Percentiles rank a stretch among this genome's conserved stretches.
These are phyloP conservation scores for Barbarea vulgaris DNA, from an alignment of 345 rosid genomes.

Conservation along the genomic window DNA sequence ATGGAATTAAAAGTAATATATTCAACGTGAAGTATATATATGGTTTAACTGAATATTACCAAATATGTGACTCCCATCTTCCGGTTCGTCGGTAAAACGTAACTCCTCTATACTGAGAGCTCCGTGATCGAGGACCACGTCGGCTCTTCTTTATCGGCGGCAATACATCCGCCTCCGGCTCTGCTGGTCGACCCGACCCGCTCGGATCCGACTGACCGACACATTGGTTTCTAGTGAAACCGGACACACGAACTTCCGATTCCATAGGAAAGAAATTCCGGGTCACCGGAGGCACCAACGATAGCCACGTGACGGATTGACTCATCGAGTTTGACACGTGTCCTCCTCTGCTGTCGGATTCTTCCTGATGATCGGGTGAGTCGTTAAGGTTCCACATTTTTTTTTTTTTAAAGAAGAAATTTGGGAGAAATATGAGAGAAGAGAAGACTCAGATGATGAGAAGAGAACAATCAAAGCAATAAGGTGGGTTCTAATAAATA, in stretches of 20 bases:
- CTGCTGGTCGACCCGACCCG: constrained; percentile 40
- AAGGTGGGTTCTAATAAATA: constrained; percentile 16
- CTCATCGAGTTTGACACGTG: constrained; percentile 51
- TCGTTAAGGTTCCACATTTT: constrained; percentile 45
- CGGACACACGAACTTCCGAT: constrained; percentile 16
- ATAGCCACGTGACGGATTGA: constrained; percentile 9
- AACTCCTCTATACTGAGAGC: constrained; percentile 97
- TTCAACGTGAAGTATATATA: not conserved
- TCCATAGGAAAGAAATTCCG: constrained; percentile 76
- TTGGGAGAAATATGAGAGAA: constrained; percentile 19
- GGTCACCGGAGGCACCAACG: constrained; percentile 56
- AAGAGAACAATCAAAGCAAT: constrained; percentile 7
- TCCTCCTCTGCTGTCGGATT: constrained; percentile 57
- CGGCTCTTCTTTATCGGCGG: constrained; percentile 88
- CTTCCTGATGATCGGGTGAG: constrained; percentile 26
- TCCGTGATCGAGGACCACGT: constrained; percentile 93
- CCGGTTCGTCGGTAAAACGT: constrained; percentile 98
- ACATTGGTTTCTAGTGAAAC: constrained; percentile 70
- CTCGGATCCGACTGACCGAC: constrained; percentile 62
- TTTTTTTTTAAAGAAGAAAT: not conserved
- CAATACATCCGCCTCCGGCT: constrained; percentile 39
- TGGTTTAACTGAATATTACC: constrained; percentile 46
- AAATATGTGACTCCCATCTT: constrained; percentile 99
- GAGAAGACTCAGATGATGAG: not conserved
- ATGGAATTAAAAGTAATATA: not conserved